Evolutionary conservation across 306 rosid genomes (phyloP).

Genomic region (Erythrophleum fordii): DNA sequence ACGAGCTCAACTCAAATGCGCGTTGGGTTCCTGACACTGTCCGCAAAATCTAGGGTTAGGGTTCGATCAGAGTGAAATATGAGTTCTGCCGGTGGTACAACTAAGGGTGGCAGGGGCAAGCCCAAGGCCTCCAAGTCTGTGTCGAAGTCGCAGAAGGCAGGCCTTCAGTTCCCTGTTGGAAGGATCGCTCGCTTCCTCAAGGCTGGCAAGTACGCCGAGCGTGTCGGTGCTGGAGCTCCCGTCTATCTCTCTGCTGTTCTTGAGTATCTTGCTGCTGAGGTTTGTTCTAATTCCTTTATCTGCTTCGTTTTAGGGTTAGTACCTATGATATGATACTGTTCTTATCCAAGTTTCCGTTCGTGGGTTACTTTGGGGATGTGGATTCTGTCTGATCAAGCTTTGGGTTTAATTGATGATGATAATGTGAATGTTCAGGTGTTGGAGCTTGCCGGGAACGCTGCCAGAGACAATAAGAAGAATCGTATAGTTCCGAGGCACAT

Average conservation of each 20-base stretch:
- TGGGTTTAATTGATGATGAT: background rate
- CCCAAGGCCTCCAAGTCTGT: conserved; percentile 89
- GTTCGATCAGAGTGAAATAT: conserved; percentile 39
- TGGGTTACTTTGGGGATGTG: background rate
- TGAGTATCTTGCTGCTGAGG: conserved; percentile 94
- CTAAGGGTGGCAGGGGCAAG: conserved; percentile 96
- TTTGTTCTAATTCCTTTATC: background rate
- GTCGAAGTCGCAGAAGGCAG: conserved; percentile 80
- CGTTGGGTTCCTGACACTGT: background rate
- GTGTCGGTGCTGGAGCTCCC: conserved; percentile 96
- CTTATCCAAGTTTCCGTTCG: background rate
- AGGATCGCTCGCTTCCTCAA: conserved; percentile 84
- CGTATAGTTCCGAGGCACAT: conserved; percentile 90
- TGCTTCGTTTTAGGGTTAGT: background rate
- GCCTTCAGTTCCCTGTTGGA: conserved; percentile 91
- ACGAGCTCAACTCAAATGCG: accelerated
- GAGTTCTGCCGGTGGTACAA: conserved; percentile 76
- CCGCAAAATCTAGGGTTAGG: conserved; percentile 41
- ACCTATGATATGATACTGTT: background rate
- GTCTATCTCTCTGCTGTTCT: conserved; percentile 91
- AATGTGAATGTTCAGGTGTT: conserved; percentile 49
- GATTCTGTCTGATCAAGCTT: background rate
- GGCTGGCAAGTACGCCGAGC: conserved; percentile 89
- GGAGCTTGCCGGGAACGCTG: conserved; percentile 89
- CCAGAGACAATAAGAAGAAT: conserved; percentile 91